Evolutionary conservation across 176 grass and related monocot genomes (phyloP), one percentile per base, ranked within the genome.

Genomic region (Stipa capillata): DNA sequence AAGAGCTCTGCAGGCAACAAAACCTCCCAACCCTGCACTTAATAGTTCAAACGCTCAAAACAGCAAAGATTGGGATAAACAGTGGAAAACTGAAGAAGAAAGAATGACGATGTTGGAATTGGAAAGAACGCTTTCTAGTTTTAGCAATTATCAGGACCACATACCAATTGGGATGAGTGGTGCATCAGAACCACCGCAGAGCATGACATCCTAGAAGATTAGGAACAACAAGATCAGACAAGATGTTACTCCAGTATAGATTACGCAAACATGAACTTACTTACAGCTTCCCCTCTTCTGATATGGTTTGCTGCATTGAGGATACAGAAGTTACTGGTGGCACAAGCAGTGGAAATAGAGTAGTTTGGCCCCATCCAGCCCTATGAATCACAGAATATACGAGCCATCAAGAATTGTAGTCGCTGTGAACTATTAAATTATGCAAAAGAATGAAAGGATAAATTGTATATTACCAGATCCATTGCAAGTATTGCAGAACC

Each of bases 341-440:
- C 97, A 89, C 97, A 99, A 29, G 97, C 97, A 36, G 97, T 99
- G 70, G 92, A 99, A 85, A 99, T 99, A 78, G 97, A 99, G 81
- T 99, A 99, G 68, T 99, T 99, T 53, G 97, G 97, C 14, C 97
- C 97, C 97, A 99, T 99, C 97, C 92, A 99, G 66, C 97, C 92
- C 92, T 99, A 73, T 33, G 68, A 36, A 37, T 25, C 60, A 89
- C 40, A 82, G 32, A 70, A 82, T 54, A 81, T 51, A 61, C 75
- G 53, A 66, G 44, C 58, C 60, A 16, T 68, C 12, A 29, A 80
- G 61, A 80, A 74, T 16, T 32, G 40, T 40, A 34, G 23, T 32
- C 5, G 0, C 20, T 57, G 25, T 72, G 71, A 73, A 50, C 3
- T 0, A 80, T 29, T 59, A 49, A 47, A 17, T 31, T 58, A 31